A percentile compares a stretch with the other conserved stretches of the same genome.
phyloP scores from a whole-genome alignment of 2,329 filamentous ascomycete genomes.

The Monilinia fructicola region DNA sequence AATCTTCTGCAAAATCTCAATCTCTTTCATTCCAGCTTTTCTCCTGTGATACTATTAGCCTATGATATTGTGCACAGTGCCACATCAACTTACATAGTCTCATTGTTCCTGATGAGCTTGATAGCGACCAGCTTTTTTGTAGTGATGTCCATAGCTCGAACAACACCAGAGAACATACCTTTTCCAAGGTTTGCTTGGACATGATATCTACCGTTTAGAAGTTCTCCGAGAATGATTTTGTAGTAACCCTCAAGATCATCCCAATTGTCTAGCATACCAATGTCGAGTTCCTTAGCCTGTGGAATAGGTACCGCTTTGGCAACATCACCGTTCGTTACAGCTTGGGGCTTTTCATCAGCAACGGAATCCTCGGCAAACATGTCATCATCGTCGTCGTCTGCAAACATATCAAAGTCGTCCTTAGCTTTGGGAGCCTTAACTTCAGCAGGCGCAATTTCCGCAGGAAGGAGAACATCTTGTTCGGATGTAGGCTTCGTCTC shows the following conservation, averaged over 20 bases:
- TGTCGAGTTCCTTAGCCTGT: slow-evolving; percentile 58
- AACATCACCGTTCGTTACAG: slow-evolving; percentile 45
- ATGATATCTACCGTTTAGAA: slow-evolving; percentile 86
- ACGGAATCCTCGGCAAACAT: slow-evolving; percentile 59
- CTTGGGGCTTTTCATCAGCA: slow-evolving; percentile 41
- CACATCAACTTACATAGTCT: slow-evolving; percentile 62
- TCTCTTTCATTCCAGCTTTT: slow-evolving; percentile 92
- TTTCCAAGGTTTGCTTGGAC: slow-evolving; percentile 84
- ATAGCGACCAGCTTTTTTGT: slow-evolving; percentile 81
- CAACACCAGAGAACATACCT: slow-evolving; percentile 97
- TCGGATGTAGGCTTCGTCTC: slow-evolving; percentile 56
- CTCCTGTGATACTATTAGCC: slow-evolving; percentile 46
- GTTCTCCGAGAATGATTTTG: slow-evolving; percentile 87
- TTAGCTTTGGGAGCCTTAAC: slow-evolving; percentile 46
- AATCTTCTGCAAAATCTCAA: slow-evolving; percentile 86
- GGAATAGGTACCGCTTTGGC: slow-evolving; percentile 48
- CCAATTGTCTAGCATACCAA: slow-evolving; percentile 85
- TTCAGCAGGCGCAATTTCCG: slow-evolving; percentile 40
- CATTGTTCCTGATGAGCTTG: slow-evolving; percentile 97
- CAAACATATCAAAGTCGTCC: slow-evolving; percentile 86
- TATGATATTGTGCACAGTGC: background rate
- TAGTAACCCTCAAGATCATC: slow-evolving; percentile 96
- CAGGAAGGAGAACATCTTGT: slow-evolving; percentile 50
- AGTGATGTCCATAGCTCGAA: slow-evolving; percentile 76
- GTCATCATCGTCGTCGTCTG: slow-evolving; percentile 69